phyloP scores from a whole-genome alignment of 2,329 filamentous ascomycete genomes.

The Cryoendolithus antarcticus region DNA sequence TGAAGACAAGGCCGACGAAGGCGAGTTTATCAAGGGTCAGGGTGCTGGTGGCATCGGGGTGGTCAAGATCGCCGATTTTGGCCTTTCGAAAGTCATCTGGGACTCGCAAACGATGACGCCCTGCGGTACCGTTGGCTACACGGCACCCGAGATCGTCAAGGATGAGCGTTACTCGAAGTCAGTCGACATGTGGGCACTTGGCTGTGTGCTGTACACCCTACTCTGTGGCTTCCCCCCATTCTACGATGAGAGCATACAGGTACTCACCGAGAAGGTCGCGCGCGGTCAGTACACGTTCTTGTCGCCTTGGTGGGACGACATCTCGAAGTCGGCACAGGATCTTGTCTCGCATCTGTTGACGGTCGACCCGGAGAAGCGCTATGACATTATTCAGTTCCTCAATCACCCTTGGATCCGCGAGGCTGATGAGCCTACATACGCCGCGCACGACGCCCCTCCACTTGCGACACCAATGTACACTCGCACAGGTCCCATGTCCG shows the following conservation, averaged over 20 bases:
- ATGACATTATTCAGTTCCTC: slow-evolving; percentile 84
- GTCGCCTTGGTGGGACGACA: slow-evolving; percentile 98
- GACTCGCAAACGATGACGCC: slow-evolving; percentile 97
- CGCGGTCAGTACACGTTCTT: slow-evolving; percentile 94
- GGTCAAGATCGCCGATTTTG: slow-evolving; percentile 98
- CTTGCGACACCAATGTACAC: slow-evolving; percentile 52
- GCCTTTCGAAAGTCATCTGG: slow-evolving; percentile 95
- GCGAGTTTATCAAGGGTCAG: slow-evolving; percentile 71
- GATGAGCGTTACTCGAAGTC: slow-evolving; percentile 98
- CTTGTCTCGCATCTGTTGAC: slow-evolving; percentile 85
- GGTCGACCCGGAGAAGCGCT: slow-evolving; percentile 90
- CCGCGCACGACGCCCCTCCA: slow-evolving; percentile 57
- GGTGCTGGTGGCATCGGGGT: slow-evolving; percentile 82
- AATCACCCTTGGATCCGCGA: slow-evolving; percentile 85
- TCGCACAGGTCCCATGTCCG: slow-evolving; percentile 39
- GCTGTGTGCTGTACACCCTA: slow-evolving; percentile 91
- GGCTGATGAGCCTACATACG: slow-evolving; percentile 53
- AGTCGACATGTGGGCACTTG: slow-evolving; percentile 98
- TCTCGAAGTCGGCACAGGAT: slow-evolving; percentile 88
- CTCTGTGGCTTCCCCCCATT: slow-evolving; percentile 97
- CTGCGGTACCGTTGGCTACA: slow-evolving; percentile 95
- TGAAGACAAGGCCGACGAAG: slow-evolving; percentile 94
- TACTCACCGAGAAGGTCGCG: slow-evolving; percentile 94
- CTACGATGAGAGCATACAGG: slow-evolving; percentile 95
- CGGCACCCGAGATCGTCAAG: slow-evolving; percentile 95